A percentile compares a stretch with the other conserved stretches of the same genome.
Conservation (phyloP, 23 red algal species). For the Cyanidiococcus yangmingshanensis region DNA sequence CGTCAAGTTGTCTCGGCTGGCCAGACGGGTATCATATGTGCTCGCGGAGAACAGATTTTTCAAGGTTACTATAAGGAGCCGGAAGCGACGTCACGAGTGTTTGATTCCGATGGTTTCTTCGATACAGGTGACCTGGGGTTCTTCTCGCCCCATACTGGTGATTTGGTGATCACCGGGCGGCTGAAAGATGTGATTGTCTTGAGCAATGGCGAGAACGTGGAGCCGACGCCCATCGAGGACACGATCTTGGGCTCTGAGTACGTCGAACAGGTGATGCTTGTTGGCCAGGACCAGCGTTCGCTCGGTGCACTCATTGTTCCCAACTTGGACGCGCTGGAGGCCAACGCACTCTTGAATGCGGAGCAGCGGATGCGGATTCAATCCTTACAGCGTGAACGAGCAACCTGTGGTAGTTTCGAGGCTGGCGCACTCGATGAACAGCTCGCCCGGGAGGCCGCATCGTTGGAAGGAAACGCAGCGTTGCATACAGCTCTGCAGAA, state of each 20-base stretch:
- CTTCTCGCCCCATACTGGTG: conserved; percentile 37
- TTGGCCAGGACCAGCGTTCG: conserved; percentile 79
- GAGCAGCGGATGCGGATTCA: conserved; percentile 7
- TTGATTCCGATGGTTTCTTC: conserved; percentile 80
- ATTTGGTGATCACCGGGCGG: conserved; percentile 86
- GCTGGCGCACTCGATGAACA: conserved; percentile 6
- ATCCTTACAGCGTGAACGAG: background rate
- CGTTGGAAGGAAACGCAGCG: conserved; percentile 13
- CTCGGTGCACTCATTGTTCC: conserved; percentile 90
- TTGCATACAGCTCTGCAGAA: conserved; percentile 27
- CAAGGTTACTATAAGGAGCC: conserved; percentile 49
- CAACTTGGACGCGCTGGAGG: conserved; percentile 37
- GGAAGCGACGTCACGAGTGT: conserved; percentile 53
- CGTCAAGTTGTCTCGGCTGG: conserved; percentile 35
- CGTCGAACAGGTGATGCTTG: conserved; percentile 89
- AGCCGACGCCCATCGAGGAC: conserved; percentile 79
- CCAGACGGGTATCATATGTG: conserved; percentile 46
- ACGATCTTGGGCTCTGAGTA: conserved; percentile 44
- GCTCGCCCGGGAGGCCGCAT: conserved; percentile 24
- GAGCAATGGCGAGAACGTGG: conserved; percentile 90
- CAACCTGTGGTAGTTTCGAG: conserved; percentile 13
- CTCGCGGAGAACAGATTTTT: conserved; percentile 61
- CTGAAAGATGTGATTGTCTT: conserved; percentile 87
- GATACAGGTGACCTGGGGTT: conserved; percentile 91
- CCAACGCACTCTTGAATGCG: conserved; percentile 22